Conservation (phyloP, 2,329 filamentous ascomycete species). For the Samsoniella hepiali region DNA sequence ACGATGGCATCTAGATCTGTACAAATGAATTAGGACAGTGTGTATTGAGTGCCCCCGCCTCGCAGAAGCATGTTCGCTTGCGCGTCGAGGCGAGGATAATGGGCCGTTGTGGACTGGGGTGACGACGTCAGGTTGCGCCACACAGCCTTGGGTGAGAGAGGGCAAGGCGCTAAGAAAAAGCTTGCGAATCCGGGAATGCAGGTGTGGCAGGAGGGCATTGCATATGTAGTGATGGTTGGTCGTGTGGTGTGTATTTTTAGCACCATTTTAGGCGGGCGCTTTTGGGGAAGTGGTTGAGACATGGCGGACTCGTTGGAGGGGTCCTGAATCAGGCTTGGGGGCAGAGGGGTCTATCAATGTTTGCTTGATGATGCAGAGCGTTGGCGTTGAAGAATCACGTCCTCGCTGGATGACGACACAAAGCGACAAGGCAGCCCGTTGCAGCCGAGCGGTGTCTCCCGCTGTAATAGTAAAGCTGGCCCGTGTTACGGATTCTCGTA, state of each 20-base stretch:
- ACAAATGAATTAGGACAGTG: no score
- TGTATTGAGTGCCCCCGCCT: neutral
- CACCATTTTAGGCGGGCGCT: neutral
- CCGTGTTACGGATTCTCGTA: neutral
- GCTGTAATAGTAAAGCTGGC: neutral
- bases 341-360: no score
- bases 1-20: neutral
- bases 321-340: neutral
- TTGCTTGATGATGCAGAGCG: no score
- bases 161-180: neutral
- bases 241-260: constrained; percentile 15
- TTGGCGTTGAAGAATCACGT: neutral
- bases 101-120: constrained; percentile 10
- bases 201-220: neutral
- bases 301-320: neutral
- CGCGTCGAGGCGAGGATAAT: constrained; percentile 13
- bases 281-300: neutral
- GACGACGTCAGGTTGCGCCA: constrained; percentile 16
- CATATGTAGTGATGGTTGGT: neutral
- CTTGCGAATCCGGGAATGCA: neutral
- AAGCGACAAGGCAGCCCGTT: neutral
- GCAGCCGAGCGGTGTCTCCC: neutral
- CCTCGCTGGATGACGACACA: constrained; percentile 10
- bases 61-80: constrained; percentile 2
- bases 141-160: neutral